Evolutionary conservation across 2,329 filamentous ascomycete species (phyloP).

Genomic region (Bipolaris victoriae): DNA sequence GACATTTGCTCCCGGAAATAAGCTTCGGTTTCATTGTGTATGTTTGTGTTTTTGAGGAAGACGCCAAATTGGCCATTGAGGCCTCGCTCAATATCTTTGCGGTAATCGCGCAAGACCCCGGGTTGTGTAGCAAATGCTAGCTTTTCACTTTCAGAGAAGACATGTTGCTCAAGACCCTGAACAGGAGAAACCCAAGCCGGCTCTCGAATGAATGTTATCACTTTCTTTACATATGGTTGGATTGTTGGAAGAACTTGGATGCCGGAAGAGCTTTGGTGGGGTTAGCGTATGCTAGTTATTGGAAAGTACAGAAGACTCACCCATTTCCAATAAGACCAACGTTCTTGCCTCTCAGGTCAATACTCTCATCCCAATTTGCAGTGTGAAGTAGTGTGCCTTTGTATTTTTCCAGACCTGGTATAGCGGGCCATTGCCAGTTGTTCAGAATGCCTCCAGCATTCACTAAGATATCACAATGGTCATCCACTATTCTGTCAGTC

Average conservation of each 20-base stretch:
- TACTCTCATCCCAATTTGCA: conserved; percentile 60
- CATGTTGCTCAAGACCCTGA: conserved; percentile 52
- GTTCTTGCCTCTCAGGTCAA: conserved; percentile 56
- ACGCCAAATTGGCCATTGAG: conserved; percentile 57
- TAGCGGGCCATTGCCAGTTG: conserved; percentile 59
- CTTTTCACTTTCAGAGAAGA: conserved; percentile 52
- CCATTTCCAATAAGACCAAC: conserved; percentile 63
- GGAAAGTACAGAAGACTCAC: conserved; percentile 15
- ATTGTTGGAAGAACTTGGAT: conserved; percentile 61
- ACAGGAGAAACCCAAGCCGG: conserved; percentile 59
- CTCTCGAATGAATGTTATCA: conserved; percentile 59
- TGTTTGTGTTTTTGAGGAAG: conserved; percentile 52
- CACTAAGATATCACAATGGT: conserved; percentile 57
- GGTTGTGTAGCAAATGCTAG: conserved; percentile 52
- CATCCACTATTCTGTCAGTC: conserved; percentile 40
- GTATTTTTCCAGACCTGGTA: conserved; percentile 60
- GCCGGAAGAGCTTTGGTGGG: conserved; percentile 56
- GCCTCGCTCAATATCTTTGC: conserved; percentile 54
- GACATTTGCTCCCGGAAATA: conserved; percentile 56
- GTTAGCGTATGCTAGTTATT: background rate
- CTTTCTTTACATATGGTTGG: conserved; percentile 52
- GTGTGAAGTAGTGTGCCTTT: conserved; percentile 62
- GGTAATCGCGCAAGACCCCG: conserved; percentile 49
- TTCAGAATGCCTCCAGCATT: conserved; percentile 60
- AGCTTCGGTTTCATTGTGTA: conserved; percentile 50